Evolutionary conservation across 257 asterid species (phyloP), one percentile per base, ranked within the genome.

Genomic region (Primulina huaijiensis): DNA sequence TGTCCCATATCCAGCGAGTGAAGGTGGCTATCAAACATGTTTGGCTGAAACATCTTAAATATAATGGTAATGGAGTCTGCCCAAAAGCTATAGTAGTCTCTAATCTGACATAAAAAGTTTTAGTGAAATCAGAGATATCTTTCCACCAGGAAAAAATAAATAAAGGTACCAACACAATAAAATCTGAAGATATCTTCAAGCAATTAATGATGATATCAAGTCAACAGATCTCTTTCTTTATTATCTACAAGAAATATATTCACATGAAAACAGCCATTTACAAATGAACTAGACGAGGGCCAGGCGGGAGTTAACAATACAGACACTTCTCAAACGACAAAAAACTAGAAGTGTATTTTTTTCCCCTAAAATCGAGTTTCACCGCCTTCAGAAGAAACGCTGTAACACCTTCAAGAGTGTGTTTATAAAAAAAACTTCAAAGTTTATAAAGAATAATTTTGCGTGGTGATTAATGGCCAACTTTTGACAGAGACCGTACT

Each of bases 11-110:
- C 92, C 50, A 88, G 89, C 69, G 86, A 53, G 72, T 83, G 87
- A 40, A 80, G 95, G 58, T 88, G 90, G 72, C 79, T 75, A 38
- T 86, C 95, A 17, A 86, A 88, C 83, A 88, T 81, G 71, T 79
- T 84, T 43, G 92, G 86, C 67, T 84, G 95, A 84, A 82, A 88
- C 95, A 88, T 88, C 78, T 77, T 77, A 10, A 12, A 6, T 67
- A 20, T 11, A 50, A 20, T 33, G 14, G 16, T 14, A 55, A 8
- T 72, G 78, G 20, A 16, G 33, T 27, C 50, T 29, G 21, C 1
- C 1, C 6, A 27, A 43, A 53, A n/a, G 17, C 62, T 43, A 67
- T 57, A 29, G 23, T 72, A 21, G 23, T 72, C 61, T 61, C 35
- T 70, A 77, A 60, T 72, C 75, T 76, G 77, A 10, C 31, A 65